A percentile compares a stretch with the other conserved stretches of the same genome.
These are phyloP conservation scores for Ogataea pignaliae DNA, from an alignment of 805 yeast species.

Conservation along the genomic window DNA sequence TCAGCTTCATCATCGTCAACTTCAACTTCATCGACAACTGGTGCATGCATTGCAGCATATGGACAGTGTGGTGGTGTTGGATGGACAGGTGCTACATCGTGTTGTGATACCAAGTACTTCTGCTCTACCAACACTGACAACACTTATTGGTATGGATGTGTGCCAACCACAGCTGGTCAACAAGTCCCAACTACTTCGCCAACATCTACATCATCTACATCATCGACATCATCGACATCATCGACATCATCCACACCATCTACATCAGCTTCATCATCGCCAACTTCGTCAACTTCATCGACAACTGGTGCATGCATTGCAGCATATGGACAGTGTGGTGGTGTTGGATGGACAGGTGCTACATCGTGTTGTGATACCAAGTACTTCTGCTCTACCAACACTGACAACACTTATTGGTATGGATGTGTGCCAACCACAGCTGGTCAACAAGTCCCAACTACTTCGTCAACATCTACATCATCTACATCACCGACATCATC, in stretches of 20 bases:
- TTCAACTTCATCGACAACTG: neutral
- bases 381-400: slow-evolving; percentile 16
- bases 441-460: slow-evolving; percentile 1
- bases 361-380: slow-evolving; percentile 14
- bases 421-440: slow-evolving; percentile 14
- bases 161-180: neutral
- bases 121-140: neutral
- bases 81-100: slow-evolving; percentile 11
- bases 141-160: neutral
- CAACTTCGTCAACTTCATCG: neutral
- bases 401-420: slow-evolving; percentile 11
- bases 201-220: neutral
- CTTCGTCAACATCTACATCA: slow-evolving; percentile 2
- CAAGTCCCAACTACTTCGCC: too few relatives aligned
- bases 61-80: slow-evolving; percentile 20
- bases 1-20: neutral
- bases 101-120: slow-evolving; percentile 7
- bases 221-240: neutral
- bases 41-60: slow-evolving; percentile 6
- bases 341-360: slow-evolving; percentile 9
- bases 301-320: slow-evolving; percentile 1
- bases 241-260: neutral
- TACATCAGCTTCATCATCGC: neutral
- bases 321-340: slow-evolving; percentile 20
- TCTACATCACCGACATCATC: neutral